A percentile compares a stretch with the other conserved stretches of the same genome.
These are phyloP conservation scores for Suillus subluteus DNA, from an alignment of 768 basidiomycete species.

Conservation along the genomic window DNA sequence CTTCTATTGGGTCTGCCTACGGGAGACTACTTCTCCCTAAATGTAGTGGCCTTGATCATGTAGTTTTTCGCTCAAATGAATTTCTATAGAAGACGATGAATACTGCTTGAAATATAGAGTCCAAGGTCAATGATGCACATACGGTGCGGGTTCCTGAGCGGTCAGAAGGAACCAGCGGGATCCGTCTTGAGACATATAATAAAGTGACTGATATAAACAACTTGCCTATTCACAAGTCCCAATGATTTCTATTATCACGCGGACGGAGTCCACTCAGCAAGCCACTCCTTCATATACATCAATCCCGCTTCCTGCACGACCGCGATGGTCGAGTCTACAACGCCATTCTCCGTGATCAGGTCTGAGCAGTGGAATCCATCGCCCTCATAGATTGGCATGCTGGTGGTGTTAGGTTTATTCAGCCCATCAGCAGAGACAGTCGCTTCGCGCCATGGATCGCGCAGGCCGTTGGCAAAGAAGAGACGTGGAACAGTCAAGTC, in stretches of 20 bases:
- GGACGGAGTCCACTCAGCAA: constrained; percentile 41
- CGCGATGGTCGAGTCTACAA: constrained; percentile 52
- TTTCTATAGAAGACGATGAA: background rate
- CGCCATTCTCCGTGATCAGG: constrained; percentile 43
- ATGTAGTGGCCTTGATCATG: too few species aligned
- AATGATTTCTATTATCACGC: background rate
- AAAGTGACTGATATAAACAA: background rate
- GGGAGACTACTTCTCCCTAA: too few species aligned
- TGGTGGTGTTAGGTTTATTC: constrained; percentile 47
- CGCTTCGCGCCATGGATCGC: constrained; percentile 71
- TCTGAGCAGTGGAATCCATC: constrained; percentile 77
- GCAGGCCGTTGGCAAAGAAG: constrained; percentile 72
- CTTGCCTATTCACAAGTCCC: background rate
- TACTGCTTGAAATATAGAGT: background rate
- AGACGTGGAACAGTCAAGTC: constrained; percentile 55
- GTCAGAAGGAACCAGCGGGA: background rate
- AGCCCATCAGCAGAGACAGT: constrained; percentile 64
- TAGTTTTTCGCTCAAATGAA: background rate
- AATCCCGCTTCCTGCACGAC: constrained; percentile 59
- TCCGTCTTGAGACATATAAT: too few species aligned
- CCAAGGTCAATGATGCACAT: too few species aligned
- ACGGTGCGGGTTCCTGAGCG: background rate
- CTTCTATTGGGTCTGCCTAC: too few species aligned
- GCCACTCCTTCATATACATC: constrained; percentile 59
- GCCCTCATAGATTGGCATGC: constrained; percentile 58